Conservation (phyloP, 192 early-diverging fungal species). For the Podila horticola region DNA sequence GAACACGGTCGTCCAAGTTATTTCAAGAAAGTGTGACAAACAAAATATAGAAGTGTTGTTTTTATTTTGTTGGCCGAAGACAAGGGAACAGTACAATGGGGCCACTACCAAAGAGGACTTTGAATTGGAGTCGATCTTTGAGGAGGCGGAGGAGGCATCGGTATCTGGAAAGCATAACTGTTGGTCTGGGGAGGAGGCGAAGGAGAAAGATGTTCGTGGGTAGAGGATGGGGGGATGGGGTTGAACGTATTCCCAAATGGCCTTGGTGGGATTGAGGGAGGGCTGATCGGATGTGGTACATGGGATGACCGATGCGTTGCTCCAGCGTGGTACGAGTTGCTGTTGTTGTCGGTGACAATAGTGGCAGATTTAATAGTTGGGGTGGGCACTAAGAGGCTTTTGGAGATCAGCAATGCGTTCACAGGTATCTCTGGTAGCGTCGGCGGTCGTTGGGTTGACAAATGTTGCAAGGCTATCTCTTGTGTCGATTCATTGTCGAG, state of each 20-base stretch:
- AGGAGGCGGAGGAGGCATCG: constrained; percentile 7
- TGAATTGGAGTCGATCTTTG: constrained; percentile 8
- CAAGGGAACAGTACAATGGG: constrained; percentile 1
- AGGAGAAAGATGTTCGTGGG: background rate
- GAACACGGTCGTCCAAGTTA: no score
- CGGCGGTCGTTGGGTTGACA: background rate
- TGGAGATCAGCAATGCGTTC: constrained; percentile 1
- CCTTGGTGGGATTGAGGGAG: constrained; percentile 11
- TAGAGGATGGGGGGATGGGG: constrained; percentile 1
- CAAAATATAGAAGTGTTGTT: background rate
- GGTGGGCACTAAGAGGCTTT: background rate
- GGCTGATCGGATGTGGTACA: constrained; percentile 5
- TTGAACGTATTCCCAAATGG: constrained; percentile 5
- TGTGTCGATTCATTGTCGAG: constrained; percentile 1
- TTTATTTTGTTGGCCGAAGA: background rate
- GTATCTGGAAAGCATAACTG: background rate
- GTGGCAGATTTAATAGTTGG: constrained; percentile 3
- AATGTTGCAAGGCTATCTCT: constrained; percentile 5
- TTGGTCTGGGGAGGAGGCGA: constrained; percentile 1
- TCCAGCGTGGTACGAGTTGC: constrained; percentile 8
- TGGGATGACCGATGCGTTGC: constrained; percentile 2
- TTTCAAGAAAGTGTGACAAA: no score
- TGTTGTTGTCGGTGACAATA: constrained; percentile 1
- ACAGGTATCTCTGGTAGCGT: constrained; percentile 8
- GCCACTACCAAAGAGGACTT: constrained; percentile 9